Evolutionary conservation across 2,329 filamentous ascomycete species (phyloP).

Genomic region (Penicillium sp.): DNA sequence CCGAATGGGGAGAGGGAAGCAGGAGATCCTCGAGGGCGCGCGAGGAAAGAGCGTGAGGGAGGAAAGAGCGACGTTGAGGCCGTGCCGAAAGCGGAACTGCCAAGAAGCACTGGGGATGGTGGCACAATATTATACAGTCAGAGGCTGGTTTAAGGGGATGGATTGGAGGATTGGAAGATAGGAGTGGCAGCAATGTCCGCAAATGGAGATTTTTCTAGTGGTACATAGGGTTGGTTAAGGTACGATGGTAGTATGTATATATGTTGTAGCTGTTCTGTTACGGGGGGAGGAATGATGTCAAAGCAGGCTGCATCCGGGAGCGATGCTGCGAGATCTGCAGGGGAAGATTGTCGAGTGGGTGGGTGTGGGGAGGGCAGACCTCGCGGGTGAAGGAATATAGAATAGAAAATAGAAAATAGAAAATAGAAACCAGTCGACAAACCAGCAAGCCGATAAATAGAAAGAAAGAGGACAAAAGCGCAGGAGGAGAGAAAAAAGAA

Average conservation of each 20-base stretch:
- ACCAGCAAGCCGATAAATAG: background rate
- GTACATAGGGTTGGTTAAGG: background rate
- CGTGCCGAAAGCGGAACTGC: constrained; percentile 7
- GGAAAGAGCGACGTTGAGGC: constrained; percentile 1
- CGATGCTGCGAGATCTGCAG: background rate
- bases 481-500: background rate
- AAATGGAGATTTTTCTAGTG: background rate
- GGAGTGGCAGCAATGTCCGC: background rate
- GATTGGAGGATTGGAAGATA: background rate
- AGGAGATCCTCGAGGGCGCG: background rate
- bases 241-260: background rate
- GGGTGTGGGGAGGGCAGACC: constrained; percentile 1
- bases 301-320: constrained; percentile 3
- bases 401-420: constrained; percentile 2
- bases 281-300: constrained; percentile 1
- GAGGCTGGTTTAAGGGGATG: background rate
- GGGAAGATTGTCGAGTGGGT: constrained; percentile 1
- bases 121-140: background rate
- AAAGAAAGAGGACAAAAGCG: background rate
- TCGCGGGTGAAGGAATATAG: background rate
- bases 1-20: background rate
- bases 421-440: background rate
- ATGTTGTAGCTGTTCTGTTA: no score
- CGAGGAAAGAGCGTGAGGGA: constrained; percentile 5
- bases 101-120: constrained; percentile 2